Evolutionary conservation across 805 yeast genomes (phyloP).

Genomic region (Wickerhamomyces sydowiorum): DNA sequence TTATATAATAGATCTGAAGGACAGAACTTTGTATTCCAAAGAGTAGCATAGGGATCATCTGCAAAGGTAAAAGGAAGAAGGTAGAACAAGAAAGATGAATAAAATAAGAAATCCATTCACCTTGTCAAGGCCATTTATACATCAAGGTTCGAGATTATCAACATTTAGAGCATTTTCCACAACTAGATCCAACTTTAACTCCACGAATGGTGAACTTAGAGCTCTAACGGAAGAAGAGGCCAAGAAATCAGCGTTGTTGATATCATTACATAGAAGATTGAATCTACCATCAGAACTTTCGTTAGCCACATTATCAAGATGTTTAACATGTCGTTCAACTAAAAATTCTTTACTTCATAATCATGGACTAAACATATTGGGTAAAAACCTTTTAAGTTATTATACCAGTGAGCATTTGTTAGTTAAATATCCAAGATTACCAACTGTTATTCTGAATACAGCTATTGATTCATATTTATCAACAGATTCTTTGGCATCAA

Average conservation of each 20-base stretch:
- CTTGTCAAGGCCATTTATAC: neutral
- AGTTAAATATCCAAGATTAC: slow-evolving; percentile 82
- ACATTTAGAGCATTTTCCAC: neutral
- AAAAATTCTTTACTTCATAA: slow-evolving; percentile 54
- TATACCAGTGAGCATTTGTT: slow-evolving; percentile 71
- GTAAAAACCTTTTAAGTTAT: slow-evolving; percentile 69
- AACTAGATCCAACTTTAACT: too few species aligned
- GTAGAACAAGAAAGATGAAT: neutral
- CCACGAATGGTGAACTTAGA: slow-evolving; percentile 1
- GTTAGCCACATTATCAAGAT: slow-evolving; percentile 69
- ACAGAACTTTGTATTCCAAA: too few species aligned
- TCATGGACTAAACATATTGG: slow-evolving; percentile 74
- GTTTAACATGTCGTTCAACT: slow-evolving; percentile 57
- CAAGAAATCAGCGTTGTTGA: slow-evolving; percentile 59
- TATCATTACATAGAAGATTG: slow-evolving; percentile 74
- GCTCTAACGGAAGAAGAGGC: slow-evolving; percentile 47
- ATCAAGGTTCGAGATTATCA: neutral
- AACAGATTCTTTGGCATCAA: slow-evolving; percentile 51
- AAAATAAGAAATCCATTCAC: neutral
- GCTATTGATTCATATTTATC: slow-evolving; percentile 77
- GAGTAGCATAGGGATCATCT: neutral
- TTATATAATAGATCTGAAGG: neutral
- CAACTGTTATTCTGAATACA: slow-evolving; percentile 67
- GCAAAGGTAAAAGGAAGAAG: too few species aligned
- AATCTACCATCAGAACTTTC: slow-evolving; percentile 52